Evolutionary conservation across 177 flowering plant genomes (phyloP).

Genomic region (Telopea speciosissima): DNA sequence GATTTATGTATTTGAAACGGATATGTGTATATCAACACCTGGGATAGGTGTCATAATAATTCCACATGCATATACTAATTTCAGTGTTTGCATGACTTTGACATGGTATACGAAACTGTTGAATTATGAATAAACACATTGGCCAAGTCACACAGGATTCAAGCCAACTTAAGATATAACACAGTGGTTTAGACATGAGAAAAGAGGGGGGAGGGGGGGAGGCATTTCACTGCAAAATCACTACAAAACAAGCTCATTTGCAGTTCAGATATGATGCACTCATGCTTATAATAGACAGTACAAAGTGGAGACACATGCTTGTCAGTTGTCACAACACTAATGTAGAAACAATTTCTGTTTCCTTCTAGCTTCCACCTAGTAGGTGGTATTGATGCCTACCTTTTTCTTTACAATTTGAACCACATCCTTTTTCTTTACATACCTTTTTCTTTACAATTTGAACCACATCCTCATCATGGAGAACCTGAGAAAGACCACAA

Average conservation of each 20-base stretch:
- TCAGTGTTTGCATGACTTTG: not conserved
- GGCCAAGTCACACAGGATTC: no score
- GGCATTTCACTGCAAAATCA: not conserved
- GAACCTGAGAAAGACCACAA: slow-evolving; percentile 84
- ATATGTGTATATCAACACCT: not conserved
- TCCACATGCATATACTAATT: not conserved
- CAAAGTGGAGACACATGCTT: not conserved
- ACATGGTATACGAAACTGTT: not conserved
- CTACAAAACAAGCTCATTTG: not conserved
- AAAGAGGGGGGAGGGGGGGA: no score
- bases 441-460: slow-evolving; percentile 99
- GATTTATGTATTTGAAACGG: no score
- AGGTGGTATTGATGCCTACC: not conserved
- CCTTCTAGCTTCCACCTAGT: not conserved
- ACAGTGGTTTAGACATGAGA: not conserved
- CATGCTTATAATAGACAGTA: not conserved
- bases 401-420: slow-evolving; percentile 89
- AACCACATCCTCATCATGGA: slow-evolving; percentile 95
- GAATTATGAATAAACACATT: not conserved
- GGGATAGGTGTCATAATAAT: not conserved
- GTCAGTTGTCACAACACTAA: not conserved
- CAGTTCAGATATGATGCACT: not conserved
- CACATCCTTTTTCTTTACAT: slow-evolving; percentile 78
- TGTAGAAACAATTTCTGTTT: not conserved
- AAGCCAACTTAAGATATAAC: no score